These are phyloP conservation scores for Aspergillus ibericus DNA, from an alignment of 2,329 filamentous ascomycete species.

Conservation along the genomic window DNA sequence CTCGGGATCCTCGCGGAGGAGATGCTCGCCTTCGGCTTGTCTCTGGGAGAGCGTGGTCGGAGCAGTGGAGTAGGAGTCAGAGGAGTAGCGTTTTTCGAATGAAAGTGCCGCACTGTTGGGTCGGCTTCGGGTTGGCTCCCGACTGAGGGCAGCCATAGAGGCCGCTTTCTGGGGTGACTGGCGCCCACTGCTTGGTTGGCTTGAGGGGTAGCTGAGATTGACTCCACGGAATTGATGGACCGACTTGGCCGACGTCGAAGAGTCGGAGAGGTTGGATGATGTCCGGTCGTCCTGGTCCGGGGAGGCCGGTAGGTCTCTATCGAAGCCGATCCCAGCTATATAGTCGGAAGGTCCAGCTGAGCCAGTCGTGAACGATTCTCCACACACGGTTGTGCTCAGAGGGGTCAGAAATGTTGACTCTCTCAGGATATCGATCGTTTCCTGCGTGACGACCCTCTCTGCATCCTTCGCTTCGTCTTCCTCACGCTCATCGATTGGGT, in stretches of 20 bases:
- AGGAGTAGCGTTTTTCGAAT: slow-evolving; percentile 41
- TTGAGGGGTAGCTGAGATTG: slow-evolving; percentile 23
- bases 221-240: slow-evolving; percentile 20
- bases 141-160: slow-evolving; percentile 21
- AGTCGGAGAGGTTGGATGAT: slow-evolving; percentile 57
- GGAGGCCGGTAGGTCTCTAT: slow-evolving; percentile 40
- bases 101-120: slow-evolving; percentile 25
- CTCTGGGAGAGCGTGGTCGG: slow-evolving; percentile 51
- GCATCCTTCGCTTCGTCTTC: slow-evolving; percentile 52
- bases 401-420: slow-evolving; percentile 29
- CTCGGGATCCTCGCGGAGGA: slow-evolving; percentile 48
- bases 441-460: slow-evolving; percentile 4
- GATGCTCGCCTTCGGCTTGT: slow-evolving; percentile 53
- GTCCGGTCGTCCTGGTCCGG: slow-evolving; percentile 57
- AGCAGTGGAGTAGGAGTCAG: slow-evolving; percentile 54
- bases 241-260: slow-evolving; percentile 38
- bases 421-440: slow-evolving; percentile 27
- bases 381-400: slow-evolving; percentile 27
- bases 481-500: slow-evolving; percentile 63
- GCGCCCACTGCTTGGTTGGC: slow-evolving; percentile 24
- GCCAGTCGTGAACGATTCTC: slow-evolving; percentile 14
- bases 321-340: neutral
- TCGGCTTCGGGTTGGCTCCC: slow-evolving; percentile 24
- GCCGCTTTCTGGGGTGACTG: slow-evolving; percentile 27
- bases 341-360: neutral